Percentiles rank a stretch among this genome's conserved stretches.
phyloP scores from a whole-genome alignment of 1,139 yeast genomes.

The Taphrina pruni region DNA sequence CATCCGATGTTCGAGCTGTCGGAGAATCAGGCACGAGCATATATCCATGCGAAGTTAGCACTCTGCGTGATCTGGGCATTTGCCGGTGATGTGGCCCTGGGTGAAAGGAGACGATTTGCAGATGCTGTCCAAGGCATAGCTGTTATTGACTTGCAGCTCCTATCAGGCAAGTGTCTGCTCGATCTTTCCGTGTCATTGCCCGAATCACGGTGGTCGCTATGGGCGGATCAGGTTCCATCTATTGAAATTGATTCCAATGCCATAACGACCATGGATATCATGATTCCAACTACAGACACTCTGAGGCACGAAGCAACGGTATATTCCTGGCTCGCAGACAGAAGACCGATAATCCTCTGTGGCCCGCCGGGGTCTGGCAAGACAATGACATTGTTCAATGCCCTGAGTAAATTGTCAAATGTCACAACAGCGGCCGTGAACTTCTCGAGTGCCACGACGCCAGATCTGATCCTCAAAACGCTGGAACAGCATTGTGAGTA shows the following conservation, averaged over 20 bases:
- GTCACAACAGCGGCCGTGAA: conserved; percentile 72
- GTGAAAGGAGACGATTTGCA: conserved; percentile 55
- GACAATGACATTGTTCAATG: conserved; percentile 83
- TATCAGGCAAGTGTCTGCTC: conserved; percentile 47
- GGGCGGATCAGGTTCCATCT: conserved; percentile 57
- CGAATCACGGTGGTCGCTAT: conserved; percentile 60
- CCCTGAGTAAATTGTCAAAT: conserved; percentile 64
- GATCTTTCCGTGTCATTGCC: conserved; percentile 61
- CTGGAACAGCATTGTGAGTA: conserved; percentile 77
- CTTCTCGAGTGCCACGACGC: conserved; percentile 82
- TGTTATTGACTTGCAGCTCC: background rate
- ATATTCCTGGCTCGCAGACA: conserved; percentile 63
- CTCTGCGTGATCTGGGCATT: conserved; percentile 70
- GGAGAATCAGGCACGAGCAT: conserved; percentile 49
- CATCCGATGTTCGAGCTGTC: conserved; percentile 49
- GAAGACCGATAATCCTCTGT: conserved; percentile 71
- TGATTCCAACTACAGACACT: conserved; percentile 84
- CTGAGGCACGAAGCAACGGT: conserved; percentile 68
- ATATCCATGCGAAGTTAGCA: conserved; percentile 54
- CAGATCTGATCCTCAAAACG: conserved; percentile 65
- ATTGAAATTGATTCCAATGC: conserved; percentile 67
- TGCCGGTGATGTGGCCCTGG: conserved; percentile 62
- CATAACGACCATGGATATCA: conserved; percentile 65
- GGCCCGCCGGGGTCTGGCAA: conserved; percentile 99
- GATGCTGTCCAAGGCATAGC: conserved; percentile 51